Evolutionary conservation across 805 yeast species (phyloP).

Genomic region (Wickerhamomyces chaumierensis): DNA sequence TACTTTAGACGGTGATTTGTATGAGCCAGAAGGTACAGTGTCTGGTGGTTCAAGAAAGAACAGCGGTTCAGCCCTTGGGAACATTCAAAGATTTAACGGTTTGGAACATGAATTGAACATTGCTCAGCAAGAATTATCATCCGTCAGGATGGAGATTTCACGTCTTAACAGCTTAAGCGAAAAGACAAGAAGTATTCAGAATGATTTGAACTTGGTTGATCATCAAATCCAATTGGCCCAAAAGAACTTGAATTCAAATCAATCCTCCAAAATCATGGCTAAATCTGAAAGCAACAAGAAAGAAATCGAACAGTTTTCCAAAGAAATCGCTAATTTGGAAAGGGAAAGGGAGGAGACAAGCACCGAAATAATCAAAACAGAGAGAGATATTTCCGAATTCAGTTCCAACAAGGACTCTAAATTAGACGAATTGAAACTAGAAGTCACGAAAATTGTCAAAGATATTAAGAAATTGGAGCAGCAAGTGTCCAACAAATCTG

Average conservation of each 20-base stretch:
- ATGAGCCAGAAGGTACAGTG: conserved; percentile 92
- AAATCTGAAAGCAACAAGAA: conserved; percentile 33
- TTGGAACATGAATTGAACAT: conserved; percentile 26
- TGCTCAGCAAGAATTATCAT: conserved; percentile 31
- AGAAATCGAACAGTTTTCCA: conserved; percentile 34
- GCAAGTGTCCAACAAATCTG: conserved; percentile 34
- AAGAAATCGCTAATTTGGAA: conserved; percentile 26
- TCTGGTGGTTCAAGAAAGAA: conserved; percentile 85
- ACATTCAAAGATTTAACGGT: conserved; percentile 54
- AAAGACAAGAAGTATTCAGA: conserved; percentile 44
- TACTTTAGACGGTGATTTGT: conserved; percentile 85
- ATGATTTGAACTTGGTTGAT: conserved; percentile 40
- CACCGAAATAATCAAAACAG: conserved; percentile 40
- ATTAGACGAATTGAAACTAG: conserved; percentile 49
- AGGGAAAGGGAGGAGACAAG: conserved; percentile 21
- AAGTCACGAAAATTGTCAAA: conserved; percentile 30
- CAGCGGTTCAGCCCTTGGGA: conserved; percentile 45
- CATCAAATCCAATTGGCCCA: conserved; percentile 50
- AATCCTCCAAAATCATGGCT: conserved; percentile 42
- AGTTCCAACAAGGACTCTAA: conserved; percentile 71
- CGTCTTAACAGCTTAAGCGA: conserved; percentile 32
- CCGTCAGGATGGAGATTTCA: conserved; percentile 28
- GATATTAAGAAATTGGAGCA: conserved; percentile 26
- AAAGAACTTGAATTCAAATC: conserved; percentile 43
- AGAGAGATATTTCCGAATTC: conserved; percentile 76